phyloP scores from a whole-genome alignment of 2,329 filamentous ascomycete genomes.

The Botrytis sinoallii region DNA sequence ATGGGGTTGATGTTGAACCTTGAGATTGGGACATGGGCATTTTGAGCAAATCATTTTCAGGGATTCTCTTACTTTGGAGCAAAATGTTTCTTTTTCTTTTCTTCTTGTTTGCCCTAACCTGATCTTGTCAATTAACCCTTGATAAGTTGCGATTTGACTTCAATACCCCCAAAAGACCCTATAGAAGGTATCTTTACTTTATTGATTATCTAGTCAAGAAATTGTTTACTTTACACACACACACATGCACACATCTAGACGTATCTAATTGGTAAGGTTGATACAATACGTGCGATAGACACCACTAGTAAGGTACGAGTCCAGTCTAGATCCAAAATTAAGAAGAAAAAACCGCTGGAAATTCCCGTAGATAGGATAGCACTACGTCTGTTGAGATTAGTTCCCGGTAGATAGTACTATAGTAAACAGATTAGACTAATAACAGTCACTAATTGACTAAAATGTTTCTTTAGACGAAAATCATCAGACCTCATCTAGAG shows the following conservation, averaged over 20 bases:
- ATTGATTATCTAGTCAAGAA: neutral
- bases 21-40: conserved; percentile 10
- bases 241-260: neutral
- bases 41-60: conserved; percentile 11
- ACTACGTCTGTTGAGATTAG: neutral
- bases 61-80: neutral
- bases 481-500: conserved; percentile 7
- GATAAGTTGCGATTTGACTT: conserved; percentile 2
- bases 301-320: neutral
- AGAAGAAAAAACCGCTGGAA: neutral
- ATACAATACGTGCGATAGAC: neutral
- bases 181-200: neutral
- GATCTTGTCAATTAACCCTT: neutral
- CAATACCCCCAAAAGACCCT: conserved; percentile 4
- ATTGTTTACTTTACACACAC: neutral
- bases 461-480: conserved; percentile 4
- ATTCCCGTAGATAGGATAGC: neutral
- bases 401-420: conserved; percentile 1
- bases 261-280: neutral
- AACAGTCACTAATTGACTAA: neutral
- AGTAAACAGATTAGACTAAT: neutral
- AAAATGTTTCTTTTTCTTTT: neutral
- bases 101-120: neutral
- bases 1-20: neutral
- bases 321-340: neutral